Base-by-base conservation (phyloP, 805 yeast genomes). In the Candida ascalaphidarum region DNA sequence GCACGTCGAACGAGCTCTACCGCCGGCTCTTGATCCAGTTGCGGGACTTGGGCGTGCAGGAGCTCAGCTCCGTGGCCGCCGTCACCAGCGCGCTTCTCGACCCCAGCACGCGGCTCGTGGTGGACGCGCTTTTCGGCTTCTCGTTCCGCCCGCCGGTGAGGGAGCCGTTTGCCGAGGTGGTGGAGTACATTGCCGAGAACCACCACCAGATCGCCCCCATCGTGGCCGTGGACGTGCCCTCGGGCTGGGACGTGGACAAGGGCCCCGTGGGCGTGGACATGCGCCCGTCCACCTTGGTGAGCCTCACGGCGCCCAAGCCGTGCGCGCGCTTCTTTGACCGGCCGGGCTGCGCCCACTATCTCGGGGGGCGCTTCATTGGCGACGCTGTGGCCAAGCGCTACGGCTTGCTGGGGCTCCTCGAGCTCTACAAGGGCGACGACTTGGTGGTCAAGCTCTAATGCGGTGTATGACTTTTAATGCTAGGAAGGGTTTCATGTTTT, bases 191-290 rank as follows among this genome's bases (percentile, higher is more conserved):
- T 32, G 22, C 43, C 8, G 33, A 41, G 39, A 38, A 45, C 26
- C 11, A 69, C 67, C 7, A 58, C 69, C 30, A 43, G 42, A n/a
- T 64, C 44, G 41, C 74, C 3, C 89, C 88, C 2, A 71, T 86
- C 2, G 69, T 83, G 0, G 73, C 94, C 0, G 82, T 92, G 2
- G 98, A 92, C 51, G 74, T 89, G 26, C 98, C 98, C 0, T 81
- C 95, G 2, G 95, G 96, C 0, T 92, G 98, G 98, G 89, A 88
- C 46, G 97, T 92, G 8, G 94, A 92, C 45, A 46, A 67, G 6
- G 98, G 98, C 0, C 94, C 92, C 0, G 44, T 35, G 2, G 55
- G 51, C 2, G 52, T 53, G 12, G 51, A 49, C 15, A 68, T 81
- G 31, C 61, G 61, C 15, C 94, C 96, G 1, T 52, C 67, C 5